phyloP scores from a whole-genome alignment of 139 green algal genomes.

The Micractinium sp. region DNA sequence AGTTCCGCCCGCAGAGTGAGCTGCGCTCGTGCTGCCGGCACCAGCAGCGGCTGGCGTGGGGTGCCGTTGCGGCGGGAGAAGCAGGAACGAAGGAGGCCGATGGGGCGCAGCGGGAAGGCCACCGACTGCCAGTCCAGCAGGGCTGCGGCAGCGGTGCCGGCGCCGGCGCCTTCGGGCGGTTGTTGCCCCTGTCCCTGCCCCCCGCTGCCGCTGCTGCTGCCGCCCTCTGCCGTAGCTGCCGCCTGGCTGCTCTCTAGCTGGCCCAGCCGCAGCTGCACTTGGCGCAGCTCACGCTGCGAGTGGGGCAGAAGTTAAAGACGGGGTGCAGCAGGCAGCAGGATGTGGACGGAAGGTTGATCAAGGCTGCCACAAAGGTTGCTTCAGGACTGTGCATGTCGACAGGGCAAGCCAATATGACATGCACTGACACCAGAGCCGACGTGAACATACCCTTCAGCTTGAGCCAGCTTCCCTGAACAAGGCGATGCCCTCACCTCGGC shows the following conservation, averaged over 20 bases:
- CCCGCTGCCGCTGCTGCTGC: background rate
- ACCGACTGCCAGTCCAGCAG: background rate
- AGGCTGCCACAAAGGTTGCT: background rate
- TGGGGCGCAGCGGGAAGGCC: conserved; percentile 63
- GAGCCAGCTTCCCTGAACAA: too few species aligned
- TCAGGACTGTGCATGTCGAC: too few species aligned
- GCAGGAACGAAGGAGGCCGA: conserved; percentile 68
- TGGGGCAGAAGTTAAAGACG: background rate
- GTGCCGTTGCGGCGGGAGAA: conserved; percentile 82
- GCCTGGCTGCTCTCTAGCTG: conserved; percentile 6
- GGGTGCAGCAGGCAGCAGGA: background rate
- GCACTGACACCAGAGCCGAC: background rate
- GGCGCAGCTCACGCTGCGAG: conserved; percentile 31
- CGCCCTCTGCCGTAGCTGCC: too few species aligned
- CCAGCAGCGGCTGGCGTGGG: conserved; percentile 86
- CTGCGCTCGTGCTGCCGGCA: conserved; percentile 63
- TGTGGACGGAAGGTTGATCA: background rate
- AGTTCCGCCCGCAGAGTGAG: conserved; percentile 71
- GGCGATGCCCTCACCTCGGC: conserved; percentile 28
- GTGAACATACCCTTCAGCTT: too few species aligned
- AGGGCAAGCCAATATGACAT: background rate
- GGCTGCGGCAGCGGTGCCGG: too few species aligned
- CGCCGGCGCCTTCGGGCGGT: too few species aligned
- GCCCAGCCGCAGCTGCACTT: conserved; percentile 33
- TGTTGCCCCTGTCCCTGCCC: background rate